Evolutionary conservation across 2,329 filamentous ascomycete genomes (phyloP), one percentile per base, ranked within the genome.

Genomic region (Biscogniauxia sp.): DNA sequence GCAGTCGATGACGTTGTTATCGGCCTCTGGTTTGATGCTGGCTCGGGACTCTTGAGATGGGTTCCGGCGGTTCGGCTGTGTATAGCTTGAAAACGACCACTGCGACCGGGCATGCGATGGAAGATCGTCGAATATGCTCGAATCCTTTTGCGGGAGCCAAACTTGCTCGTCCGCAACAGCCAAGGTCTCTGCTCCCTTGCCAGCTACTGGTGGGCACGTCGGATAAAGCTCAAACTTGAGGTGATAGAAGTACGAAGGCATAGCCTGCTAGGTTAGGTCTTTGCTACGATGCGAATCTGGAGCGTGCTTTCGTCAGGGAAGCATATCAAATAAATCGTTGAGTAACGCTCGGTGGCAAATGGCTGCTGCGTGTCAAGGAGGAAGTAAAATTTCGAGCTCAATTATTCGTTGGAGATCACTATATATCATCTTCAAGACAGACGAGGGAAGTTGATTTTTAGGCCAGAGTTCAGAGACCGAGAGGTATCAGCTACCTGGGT

Each of bases 221-320:
- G 79, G 74, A 72, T 88, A 89, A 51, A 89, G 79, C 76, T 89
- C 87, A 68, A 89, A 82, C 67, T 84, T 87, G n/a, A 89, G 70
- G 67, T 89, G 86, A 68, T 88, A 89, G 65, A 84, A 85, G 72
- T 87, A 88, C 28, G 81, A 81, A 77, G 82, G 82, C 84, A 87
- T 87, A 77, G 71, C 78, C 72, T 71, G 61, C 32, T 28, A 51
- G 51, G 59, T 60, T 28, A 51, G 51, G 59, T 60, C 11, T 55
- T 54, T 23, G 49, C 50, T 20, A n/a, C 20, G 23, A 28, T 53
- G 55, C 54, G 54, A 37, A 15, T 56, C 45, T 15, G 25, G n/a
- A n/a, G 52, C 3, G n/a, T 54, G 52, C 52, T 15, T 28, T 54
- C 52, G 25, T 28, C 26, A 54, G 25, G 17, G 20, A 54, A 54